Conservation (phyloP, 2,329 filamentous ascomycete genomes). For the Monilinia fructicola region DNA sequence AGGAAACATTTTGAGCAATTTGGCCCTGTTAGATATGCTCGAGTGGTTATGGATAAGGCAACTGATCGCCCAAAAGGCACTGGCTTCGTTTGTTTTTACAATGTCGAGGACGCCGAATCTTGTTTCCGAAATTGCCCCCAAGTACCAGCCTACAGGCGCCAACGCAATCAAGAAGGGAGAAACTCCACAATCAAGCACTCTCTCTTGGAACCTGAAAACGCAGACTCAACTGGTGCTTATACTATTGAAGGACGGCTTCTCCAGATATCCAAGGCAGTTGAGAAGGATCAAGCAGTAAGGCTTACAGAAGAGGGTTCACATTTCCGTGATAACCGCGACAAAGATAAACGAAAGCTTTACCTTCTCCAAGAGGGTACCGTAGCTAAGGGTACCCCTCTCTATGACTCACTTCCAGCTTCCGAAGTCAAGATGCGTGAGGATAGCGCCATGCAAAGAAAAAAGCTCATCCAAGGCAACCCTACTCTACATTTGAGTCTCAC, state of each 20-base stretch:
- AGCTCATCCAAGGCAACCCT: conserved; percentile 87
- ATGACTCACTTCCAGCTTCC: conserved; percentile 69
- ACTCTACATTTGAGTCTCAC: conserved; percentile 85
- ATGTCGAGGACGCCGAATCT: conserved; percentile 67
- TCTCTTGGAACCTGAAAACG: conserved; percentile 80
- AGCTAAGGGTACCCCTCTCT: conserved; percentile 72
- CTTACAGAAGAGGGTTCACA: conserved; percentile 68
- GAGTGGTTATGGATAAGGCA: conserved; percentile 82
- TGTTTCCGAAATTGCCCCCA: conserved; percentile 80
- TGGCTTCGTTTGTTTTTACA: conserved; percentile 91
- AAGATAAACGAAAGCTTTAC: conserved; percentile 88
- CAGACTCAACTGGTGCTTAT: conserved; percentile 80
- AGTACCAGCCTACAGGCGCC: conserved; percentile 46
- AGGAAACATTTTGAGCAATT: conserved; percentile 86
- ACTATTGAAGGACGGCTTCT: conserved; percentile 88
- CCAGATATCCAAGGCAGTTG: conserved; percentile 80
- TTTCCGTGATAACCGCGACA: conserved; percentile 65
- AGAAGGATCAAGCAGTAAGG: conserved; percentile 73
- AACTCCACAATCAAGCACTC: conserved; percentile 66
- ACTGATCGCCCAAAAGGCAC: conserved; percentile 89
- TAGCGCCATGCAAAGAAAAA: conserved; percentile 82
- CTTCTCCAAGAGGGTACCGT: conserved; percentile 86
- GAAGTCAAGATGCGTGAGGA: conserved; percentile 88
- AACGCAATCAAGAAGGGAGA: conserved; percentile 39
- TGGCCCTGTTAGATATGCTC: conserved; percentile 83